Evolutionary conservation across 371 early-diverging fungal species (phyloP).

Genomic region (Haplosporangium sp.): DNA sequence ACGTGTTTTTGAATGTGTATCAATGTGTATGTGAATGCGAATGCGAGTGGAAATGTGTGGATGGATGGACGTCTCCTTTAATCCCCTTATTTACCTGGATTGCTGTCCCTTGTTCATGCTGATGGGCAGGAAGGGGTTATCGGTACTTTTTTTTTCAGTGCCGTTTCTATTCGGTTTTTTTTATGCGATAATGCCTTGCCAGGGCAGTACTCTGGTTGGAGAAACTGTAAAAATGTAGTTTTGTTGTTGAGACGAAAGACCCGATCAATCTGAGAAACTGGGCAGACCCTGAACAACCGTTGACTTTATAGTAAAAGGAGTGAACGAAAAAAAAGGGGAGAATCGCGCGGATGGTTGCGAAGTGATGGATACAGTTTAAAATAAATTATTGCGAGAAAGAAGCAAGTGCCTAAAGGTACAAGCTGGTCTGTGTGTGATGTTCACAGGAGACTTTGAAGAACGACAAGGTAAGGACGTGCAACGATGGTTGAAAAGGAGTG

Average conservation of each 20-base stretch:
- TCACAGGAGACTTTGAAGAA: too few relatives aligned
- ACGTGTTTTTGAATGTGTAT: neutral
- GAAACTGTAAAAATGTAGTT: too few relatives aligned
- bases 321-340: neutral
- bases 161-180: too few relatives aligned
- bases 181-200: neutral
- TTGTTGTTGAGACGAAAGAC: too few relatives aligned
- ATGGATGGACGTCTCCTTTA: too few relatives aligned
- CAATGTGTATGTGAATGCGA: neutral
- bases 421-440: too few relatives aligned
- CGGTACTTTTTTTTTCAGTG: neutral
- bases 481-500: too few relatives aligned
- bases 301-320: neutral
- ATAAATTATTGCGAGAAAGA: neutral
- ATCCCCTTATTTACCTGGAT: slow-evolving; percentile 12
- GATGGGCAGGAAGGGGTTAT: neutral
- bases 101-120: slow-evolving; percentile 22
- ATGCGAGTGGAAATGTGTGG: too few relatives aligned
- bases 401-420: too few relatives aligned
- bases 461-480: neutral
- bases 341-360: neutral
- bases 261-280: too few relatives aligned
- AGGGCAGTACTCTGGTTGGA: neutral
- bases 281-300: too few relatives aligned
- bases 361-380: neutral